These are phyloP conservation scores for Yamadazyma phyllophila DNA, from an alignment of 805 yeast genomes.

Conservation along the genomic window DNA sequence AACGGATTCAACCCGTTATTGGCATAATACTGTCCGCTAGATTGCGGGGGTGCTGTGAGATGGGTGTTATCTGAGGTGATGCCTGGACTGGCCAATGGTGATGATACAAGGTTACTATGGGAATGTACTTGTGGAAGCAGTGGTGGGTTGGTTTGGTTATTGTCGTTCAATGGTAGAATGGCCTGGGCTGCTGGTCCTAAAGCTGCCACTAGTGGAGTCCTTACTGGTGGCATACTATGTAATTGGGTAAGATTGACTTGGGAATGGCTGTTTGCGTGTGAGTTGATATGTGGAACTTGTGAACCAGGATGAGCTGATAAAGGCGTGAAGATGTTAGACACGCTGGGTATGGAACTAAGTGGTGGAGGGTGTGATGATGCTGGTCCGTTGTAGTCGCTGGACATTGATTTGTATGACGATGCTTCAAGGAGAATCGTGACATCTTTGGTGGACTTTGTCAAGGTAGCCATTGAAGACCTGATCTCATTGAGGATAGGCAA, in stretches of 20 bases:
- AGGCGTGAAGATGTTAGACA: constrained; percentile 32
- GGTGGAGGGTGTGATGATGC: constrained; percentile 20
- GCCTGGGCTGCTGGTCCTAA: constrained; percentile 29
- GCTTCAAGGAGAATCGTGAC: constrained; percentile 80
- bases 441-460: constrained; percentile 89
- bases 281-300: constrained; percentile 3
- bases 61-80: background rate
- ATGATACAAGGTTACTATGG: constrained; percentile 5
- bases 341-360: constrained; percentile 30
- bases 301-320: constrained; percentile 23
- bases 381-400: constrained; percentile 19
- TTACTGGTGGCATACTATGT: constrained; percentile 15
- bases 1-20: constrained; percentile 38
- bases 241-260: constrained; percentile 11
- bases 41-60: constrained; percentile 28
- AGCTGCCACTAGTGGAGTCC: constrained; percentile 27
- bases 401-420: constrained; percentile 31
- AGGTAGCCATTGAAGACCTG: constrained; percentile 71
- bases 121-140: constrained; percentile 4
- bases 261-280: constrained; percentile 13
- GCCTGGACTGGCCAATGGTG: constrained; percentile 21
- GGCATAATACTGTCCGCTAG: constrained; percentile 33
- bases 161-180: constrained; percentile 17
- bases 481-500: constrained; percentile 77
- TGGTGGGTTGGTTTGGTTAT: constrained; percentile 3